phyloP scores from a whole-genome alignment of 768 basidiomycete genomes.

The Myochromella boudieri region DNA sequence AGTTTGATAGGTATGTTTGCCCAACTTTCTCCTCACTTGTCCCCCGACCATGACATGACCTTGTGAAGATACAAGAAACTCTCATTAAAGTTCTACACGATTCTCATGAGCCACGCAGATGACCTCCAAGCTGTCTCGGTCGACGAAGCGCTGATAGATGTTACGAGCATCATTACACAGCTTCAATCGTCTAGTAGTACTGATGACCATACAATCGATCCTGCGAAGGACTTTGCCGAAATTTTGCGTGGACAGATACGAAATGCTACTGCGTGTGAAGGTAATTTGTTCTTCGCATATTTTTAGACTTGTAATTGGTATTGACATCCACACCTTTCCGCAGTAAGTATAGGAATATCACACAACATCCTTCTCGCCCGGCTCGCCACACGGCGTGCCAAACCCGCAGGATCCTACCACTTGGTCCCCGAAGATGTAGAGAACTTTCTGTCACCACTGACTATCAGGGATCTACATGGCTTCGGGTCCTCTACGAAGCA shows the following conservation, averaged over 20 bases:
- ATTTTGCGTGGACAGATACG: constrained; percentile 75
- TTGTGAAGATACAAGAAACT: constrained; percentile 79
- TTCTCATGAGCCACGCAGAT: constrained; percentile 86
- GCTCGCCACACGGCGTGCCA: constrained; percentile 86
- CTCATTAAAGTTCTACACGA: constrained; percentile 89
- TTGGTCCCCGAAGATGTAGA: constrained; percentile 54
- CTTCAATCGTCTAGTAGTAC: constrained; percentile 27
- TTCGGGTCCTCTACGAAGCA: constrained; percentile 76
- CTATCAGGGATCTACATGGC: constrained; percentile 82
- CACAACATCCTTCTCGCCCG: constrained; percentile 93
- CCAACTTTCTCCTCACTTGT: not conserved
- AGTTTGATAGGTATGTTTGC: constrained; percentile 73
- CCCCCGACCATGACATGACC: not conserved
- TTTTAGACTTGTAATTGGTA: not conserved
- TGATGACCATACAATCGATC: constrained; percentile 40
- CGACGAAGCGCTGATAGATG: constrained; percentile 94
- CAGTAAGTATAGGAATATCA: constrained; percentile 90
- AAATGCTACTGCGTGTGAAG: constrained; percentile 82
- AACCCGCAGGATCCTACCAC: constrained; percentile 87
- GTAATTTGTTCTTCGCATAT: constrained; percentile 43
- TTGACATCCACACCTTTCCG: not conserved
- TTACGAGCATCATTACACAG: constrained; percentile 59
- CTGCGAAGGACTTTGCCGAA: constrained; percentile 79
- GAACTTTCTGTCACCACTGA: constrained; percentile 61
- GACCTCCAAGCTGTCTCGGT: constrained; percentile 95